These are phyloP conservation scores for Fomes fomentarius DNA, from an alignment of 1,284 basidiomycete genomes.

Conservation along the genomic window DNA sequence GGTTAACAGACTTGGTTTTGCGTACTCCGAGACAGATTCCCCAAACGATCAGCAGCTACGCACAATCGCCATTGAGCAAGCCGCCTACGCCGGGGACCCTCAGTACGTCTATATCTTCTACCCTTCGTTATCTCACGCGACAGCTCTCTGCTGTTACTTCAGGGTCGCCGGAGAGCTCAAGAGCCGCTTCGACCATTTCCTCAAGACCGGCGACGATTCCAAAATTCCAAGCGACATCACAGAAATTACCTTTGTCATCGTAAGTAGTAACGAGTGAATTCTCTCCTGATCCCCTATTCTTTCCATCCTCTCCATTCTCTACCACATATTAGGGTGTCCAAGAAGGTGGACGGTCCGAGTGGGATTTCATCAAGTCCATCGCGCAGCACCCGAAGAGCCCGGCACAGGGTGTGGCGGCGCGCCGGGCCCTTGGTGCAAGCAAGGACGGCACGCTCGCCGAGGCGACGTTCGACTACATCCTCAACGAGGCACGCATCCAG, in stretches of 20 bases:
- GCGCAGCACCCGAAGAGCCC: slow-evolving; percentile 78
- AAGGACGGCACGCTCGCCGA: slow-evolving; percentile 51
- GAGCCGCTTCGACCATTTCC: slow-evolving; percentile 74
- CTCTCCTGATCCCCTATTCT: too few species aligned
- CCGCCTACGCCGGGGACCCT: slow-evolving; percentile 66
- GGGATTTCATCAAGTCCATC: slow-evolving; percentile 71
- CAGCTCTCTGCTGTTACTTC: not conserved
- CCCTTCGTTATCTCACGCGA: not conserved
- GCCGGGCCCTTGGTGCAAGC: slow-evolving; percentile 57
- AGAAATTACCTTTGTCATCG: slow-evolving; percentile 52
- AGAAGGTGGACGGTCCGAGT: slow-evolving; percentile 67
- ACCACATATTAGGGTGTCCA: slow-evolving; percentile 51
- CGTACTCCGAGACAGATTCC: slow-evolving; percentile 73
- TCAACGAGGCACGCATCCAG: slow-evolving; percentile 61
- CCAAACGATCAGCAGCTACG: slow-evolving; percentile 78
- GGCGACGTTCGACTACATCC: slow-evolving; percentile 62
- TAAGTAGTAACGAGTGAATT: too few species aligned
- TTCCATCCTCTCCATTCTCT: not conserved
- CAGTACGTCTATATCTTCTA: slow-evolving; percentile 39
- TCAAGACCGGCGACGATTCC: slow-evolving; percentile 77
- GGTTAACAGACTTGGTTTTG: slow-evolving; percentile 81
- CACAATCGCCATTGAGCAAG: slow-evolving; percentile 73
- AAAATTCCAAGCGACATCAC: slow-evolving; percentile 82
- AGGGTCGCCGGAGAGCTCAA: slow-evolving; percentile 79
- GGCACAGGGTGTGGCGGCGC: slow-evolving; percentile 65